Conservation (phyloP, 208 protist genomes). For the Acanthamoeba culbertsoni region DNA sequence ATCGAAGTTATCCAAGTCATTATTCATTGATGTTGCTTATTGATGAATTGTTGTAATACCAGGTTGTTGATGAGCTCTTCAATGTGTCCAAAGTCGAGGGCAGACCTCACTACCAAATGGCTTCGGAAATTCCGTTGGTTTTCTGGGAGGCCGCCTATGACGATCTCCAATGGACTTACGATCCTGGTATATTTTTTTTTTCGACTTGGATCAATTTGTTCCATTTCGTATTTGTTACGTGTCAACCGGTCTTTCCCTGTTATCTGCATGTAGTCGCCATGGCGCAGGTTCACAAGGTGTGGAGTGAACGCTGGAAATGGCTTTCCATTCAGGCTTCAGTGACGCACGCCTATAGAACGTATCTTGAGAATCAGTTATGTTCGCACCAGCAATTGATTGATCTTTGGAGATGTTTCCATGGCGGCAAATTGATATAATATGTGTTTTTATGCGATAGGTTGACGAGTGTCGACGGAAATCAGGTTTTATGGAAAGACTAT, state of each 20-base stretch:
- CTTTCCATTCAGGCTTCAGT: not conserved
- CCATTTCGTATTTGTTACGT: no score
- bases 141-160: slow-evolving; percentile 83
- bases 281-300: not conserved
- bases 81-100: slow-evolving; percentile 62
- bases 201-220: no score
- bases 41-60: no score
- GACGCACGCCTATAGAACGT: not conserved
- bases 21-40: no score
- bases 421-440: not conserved
- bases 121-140: slow-evolving; percentile 79
- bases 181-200: not conserved
- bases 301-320: slow-evolving; percentile 8
- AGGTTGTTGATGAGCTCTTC: slow-evolving; percentile 76
- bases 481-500: not conserved
- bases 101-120: slow-evolving; percentile 82
- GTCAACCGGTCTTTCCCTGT: no score
- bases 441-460: not conserved
- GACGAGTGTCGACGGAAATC: not conserved
- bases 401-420: not conserved
- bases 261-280: not conserved
- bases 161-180: slow-evolving; percentile 68
- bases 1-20: no score
- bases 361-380: not conserved
- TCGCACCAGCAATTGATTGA: not conserved